Percentiles rank a stretch among this genome's conserved stretches.
phyloP scores from a whole-genome alignment of 2,329 filamentous ascomycete genomes.

The Tolypocladium album region DNA sequence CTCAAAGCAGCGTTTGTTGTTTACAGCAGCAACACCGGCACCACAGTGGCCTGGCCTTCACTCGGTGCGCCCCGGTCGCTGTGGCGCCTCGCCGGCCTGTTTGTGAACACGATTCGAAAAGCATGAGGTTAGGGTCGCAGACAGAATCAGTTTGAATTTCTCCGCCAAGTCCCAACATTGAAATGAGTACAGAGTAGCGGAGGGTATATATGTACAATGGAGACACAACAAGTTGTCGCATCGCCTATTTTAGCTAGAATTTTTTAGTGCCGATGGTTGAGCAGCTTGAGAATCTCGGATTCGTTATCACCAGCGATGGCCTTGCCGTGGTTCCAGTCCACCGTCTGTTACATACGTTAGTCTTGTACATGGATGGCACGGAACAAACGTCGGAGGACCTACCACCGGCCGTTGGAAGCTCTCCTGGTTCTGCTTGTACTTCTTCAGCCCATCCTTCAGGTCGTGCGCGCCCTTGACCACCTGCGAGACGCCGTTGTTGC shows the following conservation, averaged over 20 bases:
- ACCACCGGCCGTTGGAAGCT: slow-evolving; percentile 71
- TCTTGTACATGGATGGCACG: neutral
- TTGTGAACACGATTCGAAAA: neutral
- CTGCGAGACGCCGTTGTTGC: slow-evolving; percentile 43
- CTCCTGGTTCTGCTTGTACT: slow-evolving; percentile 58
- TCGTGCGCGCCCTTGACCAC: slow-evolving; percentile 66
- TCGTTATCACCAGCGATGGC: slow-evolving; percentile 69
- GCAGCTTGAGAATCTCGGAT: slow-evolving; percentile 78
- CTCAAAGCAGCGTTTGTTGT: neutral
- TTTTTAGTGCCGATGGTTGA: slow-evolving; percentile 43
- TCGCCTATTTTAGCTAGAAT: neutral
- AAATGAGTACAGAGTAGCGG: neutral
- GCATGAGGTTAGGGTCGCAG: neutral
- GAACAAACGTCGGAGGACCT: slow-evolving; percentile 23
- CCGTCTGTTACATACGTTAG: slow-evolving; percentile 32
- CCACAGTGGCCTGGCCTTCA: neutral
- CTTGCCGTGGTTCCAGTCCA: slow-evolving; percentile 90
- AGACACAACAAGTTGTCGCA: neutral
- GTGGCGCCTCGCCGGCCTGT: too few relatives aligned
- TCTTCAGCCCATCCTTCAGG: slow-evolving; percentile 68
- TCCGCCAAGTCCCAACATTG: neutral
- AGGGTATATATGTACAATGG: slow-evolving; percentile 2
- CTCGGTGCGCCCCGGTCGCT: neutral
- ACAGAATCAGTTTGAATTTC: neutral
- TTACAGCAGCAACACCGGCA: neutral